Conservation (phyloP, 2,329 filamentous ascomycete species). For the Verticillium dahliae region DNA sequence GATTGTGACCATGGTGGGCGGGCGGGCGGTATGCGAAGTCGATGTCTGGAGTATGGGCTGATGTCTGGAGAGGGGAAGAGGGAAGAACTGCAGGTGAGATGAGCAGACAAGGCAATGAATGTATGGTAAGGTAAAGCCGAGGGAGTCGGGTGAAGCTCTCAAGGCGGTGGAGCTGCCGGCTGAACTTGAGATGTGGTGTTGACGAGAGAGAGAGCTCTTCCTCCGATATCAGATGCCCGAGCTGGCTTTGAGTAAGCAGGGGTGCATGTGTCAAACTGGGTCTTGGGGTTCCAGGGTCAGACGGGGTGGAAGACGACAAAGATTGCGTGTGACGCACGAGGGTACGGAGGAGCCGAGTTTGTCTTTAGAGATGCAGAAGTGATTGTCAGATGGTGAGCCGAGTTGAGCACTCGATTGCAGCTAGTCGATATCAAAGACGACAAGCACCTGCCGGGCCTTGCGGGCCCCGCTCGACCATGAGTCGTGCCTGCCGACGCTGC, state of each 20-base stretch:
- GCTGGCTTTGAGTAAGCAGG: neutral
- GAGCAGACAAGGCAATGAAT: neutral
- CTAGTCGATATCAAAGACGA: neutral
- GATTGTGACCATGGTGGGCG: neutral
- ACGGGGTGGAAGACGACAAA: neutral
- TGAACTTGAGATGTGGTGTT: neutral
- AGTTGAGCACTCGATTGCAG: neutral
- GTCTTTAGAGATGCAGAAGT: neutral
- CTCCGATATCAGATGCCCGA: neutral
- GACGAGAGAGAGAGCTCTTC: neutral
- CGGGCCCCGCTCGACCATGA: neutral
- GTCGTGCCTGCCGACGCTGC: neutral
- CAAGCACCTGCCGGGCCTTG: neutral
- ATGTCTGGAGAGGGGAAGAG: neutral
- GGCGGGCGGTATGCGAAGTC: neutral
- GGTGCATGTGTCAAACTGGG: neutral
- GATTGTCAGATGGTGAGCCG: neutral
- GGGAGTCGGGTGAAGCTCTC: neutral
- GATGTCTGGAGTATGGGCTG: neutral
- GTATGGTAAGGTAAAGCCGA: neutral
- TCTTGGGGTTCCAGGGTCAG: neutral
- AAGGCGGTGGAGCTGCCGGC: neutral
- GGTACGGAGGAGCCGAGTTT: neutral
- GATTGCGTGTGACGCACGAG: neutral
- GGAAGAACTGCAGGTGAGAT: neutral